Evolutionary conservation across 495 filamentous ascomycete genomes (phyloP).

Genomic region (Bombardia bombarda): DNA sequence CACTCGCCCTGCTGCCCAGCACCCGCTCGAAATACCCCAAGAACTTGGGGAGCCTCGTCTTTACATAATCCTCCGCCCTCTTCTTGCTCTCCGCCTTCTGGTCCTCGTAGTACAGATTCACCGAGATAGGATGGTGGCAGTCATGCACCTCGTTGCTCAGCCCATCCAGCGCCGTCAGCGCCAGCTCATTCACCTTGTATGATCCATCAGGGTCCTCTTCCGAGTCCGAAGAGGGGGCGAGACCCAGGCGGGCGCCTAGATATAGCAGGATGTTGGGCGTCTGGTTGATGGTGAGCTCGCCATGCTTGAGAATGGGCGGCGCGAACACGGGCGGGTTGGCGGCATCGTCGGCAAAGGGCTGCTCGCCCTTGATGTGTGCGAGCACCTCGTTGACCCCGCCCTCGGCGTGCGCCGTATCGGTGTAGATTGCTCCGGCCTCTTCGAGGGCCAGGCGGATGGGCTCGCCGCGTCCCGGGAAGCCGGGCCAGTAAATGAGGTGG

Average conservation of each 20-base stretch:
- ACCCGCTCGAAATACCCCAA: conserved; percentile 57
- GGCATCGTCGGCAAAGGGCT: conserved; percentile 30
- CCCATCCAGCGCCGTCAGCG: conserved; percentile 59
- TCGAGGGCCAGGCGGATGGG: conserved; percentile 57
- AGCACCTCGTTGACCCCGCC: conserved; percentile 30
- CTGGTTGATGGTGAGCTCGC: conserved; percentile 51
- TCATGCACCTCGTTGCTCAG: conserved; percentile 59
- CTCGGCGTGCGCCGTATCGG: conserved; percentile 42
- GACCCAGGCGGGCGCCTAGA: conserved; percentile 44
- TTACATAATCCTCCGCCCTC: conserved; percentile 42
- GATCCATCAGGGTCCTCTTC: conserved; percentile 37
- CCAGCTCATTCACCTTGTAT: conserved; percentile 47
- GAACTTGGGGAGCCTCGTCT: conserved; percentile 57
- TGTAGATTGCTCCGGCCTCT: conserved; percentile 51
- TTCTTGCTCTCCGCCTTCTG: conserved; percentile 52
- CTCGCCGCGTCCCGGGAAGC: conserved; percentile 58
- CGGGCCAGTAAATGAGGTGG: conserved; percentile 57
- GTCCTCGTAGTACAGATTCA: conserved; percentile 53
- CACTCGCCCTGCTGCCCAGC: conserved; percentile 44
- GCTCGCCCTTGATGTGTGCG: conserved; percentile 22
- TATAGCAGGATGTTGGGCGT: conserved; percentile 59
- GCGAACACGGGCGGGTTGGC: conserved; percentile 53
- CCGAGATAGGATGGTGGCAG: conserved; percentile 55
- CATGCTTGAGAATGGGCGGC: conserved; percentile 52
- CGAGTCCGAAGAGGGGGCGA: conserved; percentile 33